phyloP scores from a whole-genome alignment of 1,284 basidiomycete species.

The Fomitopsis pinicola region DNA sequence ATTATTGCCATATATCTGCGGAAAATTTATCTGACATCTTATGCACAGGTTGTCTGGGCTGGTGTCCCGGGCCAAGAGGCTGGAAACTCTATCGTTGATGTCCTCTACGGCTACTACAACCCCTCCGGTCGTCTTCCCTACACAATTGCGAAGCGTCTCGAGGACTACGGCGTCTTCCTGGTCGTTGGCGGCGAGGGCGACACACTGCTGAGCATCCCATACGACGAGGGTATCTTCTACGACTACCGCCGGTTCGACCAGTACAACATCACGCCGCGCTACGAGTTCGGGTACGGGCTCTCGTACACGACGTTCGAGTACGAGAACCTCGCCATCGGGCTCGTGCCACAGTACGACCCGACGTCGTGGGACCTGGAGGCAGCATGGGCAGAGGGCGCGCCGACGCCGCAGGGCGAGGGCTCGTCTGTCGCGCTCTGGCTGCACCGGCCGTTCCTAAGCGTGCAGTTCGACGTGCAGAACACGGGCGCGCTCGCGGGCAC shows the following conservation, averaged over 20 bases:
- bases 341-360: conserved; percentile 30
- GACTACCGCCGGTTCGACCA: conserved; percentile 79
- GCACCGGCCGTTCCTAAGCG: conserved; percentile 55
- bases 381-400: conserved; percentile 52
- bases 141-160: conserved; percentile 66
- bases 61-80: conserved; percentile 71
- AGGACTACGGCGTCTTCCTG: conserved; percentile 68
- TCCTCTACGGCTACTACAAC: conserved; percentile 68
- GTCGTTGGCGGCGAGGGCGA: conserved; percentile 34
- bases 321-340: conserved; percentile 43
- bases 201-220: conserved; percentile 51
- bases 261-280: conserved; percentile 54
- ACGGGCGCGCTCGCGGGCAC: conserved; percentile 49
- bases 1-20: conserved; percentile 13
- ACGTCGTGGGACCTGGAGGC: conserved; percentile 30
- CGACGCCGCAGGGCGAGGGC: conserved; percentile 43
- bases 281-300: conserved; percentile 81
- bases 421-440: conserved; percentile 59
- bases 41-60: conserved; percentile 55
- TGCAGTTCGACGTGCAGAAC: conserved; percentile 59
- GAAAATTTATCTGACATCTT: background rate
- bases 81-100: conserved; percentile 72
- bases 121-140: conserved; percentile 78
- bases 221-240: conserved; percentile 68
- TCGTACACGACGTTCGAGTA: conserved; percentile 82